Base-by-base conservation (phyloP, 768 basidiomycete genomes). In the Agrocybe pediades region DNA sequence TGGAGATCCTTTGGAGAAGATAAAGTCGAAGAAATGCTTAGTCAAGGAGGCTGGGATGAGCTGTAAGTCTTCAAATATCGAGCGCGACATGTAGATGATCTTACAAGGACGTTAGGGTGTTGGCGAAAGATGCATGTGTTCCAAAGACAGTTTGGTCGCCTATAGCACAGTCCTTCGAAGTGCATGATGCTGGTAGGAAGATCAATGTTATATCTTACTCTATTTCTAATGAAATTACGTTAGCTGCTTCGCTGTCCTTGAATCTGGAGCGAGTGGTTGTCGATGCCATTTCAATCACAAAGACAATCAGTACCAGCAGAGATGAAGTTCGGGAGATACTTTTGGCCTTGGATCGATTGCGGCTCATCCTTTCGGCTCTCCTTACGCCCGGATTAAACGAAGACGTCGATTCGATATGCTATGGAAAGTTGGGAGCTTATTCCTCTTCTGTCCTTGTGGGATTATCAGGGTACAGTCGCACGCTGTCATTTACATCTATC, bases 1-100 rank as follows among this genome's bases (percentile, higher is more conserved):
- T 82, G 92, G 79, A 74, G 96, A 45, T 90, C 93, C 0, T 91
- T 91, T 81, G 78, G 78, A 5, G 59, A 75, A 7, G 87, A 87
- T 39, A 94, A 90, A 64, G 92, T 88, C 0, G 81, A 84, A 46
- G 92, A 93, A 45, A 74, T 93, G 51, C 61, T 96, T 4, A 67
- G 65, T 1, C 80, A 89, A 63, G 86, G 87, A 0, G 82, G 81
- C 1, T 98, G 95, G 96, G 68, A 70, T 16, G 78, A 85, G 48
- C 63, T 89, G 96, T 95, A 61, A 41, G 78, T 58, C 6, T 33
- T 41, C 16, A 21, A 15, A n/a, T 8, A n/a, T 19, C 11, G 30
- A 9, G 4, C 6, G 9, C 23, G 16, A 24, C 13, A 6, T 51
- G 9, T 55, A 23, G 40, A 25, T 8, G 23, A 8, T 4, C 33